Base-by-base conservation (phyloP, 176 grass and related monocot species). In the Metroxylon sagu region DNA sequence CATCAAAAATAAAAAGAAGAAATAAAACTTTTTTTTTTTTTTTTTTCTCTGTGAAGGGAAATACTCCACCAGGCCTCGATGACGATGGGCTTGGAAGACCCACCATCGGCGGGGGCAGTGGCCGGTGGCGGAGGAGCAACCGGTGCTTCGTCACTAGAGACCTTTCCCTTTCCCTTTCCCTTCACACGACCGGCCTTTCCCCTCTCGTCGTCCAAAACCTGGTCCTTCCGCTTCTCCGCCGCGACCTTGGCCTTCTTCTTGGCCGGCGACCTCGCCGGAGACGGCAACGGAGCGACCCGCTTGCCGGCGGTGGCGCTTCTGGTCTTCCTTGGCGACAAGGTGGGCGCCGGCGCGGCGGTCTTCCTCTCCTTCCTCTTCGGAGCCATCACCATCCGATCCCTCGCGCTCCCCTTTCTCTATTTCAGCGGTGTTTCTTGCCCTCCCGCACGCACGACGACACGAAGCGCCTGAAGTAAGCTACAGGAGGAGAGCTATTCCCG, bases 61-160 rank as follows among this genome's bases (percentile, higher is more conserved):
- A 10, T 14, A 48, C 65, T 71, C 27, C 27, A 84, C 81, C 81
- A 84, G 0, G 81, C 81, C 50, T 84, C 81, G 26, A 84, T 28
- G 61, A 79, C 15, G 54, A 84, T n/a, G 21, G 70, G 61, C 65
- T 78, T 84, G 14, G 54, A 66, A 14, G 21, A 31, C 18, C 4
- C 63, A 21, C 12, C 65, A 2, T 5, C 49, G 31, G 3, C 52
- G 4, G 6, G 43, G 31, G 16, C 18, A 7, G 17, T 6, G 15
- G 35, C 35, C 12, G 8, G 1, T 12, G 25, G 15, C 3, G 68
- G 39, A 31, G 54, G 35, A 70, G 55, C 54, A 50, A 26, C 21
- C 5, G 55, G 8, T 25, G 25, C 48, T 57, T 48, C 54, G 3
- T 60, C 56, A 4, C 25, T 25, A 26, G 26, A 23, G 43, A 4